phyloP scores from a whole-genome alignment of 176 grass and related monocot species.

The Zizania latifolia region DNA sequence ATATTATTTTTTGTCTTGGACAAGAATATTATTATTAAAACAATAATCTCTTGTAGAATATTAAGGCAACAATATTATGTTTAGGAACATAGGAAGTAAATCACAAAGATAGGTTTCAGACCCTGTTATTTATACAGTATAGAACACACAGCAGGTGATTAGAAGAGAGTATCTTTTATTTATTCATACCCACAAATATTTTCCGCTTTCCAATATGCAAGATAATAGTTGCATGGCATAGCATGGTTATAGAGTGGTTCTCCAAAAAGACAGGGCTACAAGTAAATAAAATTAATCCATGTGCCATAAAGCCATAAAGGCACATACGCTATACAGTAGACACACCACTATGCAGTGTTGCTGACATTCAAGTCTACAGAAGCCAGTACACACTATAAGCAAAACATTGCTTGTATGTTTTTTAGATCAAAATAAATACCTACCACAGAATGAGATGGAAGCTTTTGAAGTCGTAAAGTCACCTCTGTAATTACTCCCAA shows the following conservation, averaged over 20 bases:
- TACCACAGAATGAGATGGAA: constrained; percentile 93
- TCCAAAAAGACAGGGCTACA: not conserved
- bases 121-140: not conserved
- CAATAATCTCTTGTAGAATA: not conserved
- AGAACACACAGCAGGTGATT: not conserved
- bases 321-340: not conserved
- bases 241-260: not conserved
- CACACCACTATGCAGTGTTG: not conserved
- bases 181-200: not conserved
- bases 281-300: not conserved
- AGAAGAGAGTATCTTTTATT: not conserved
- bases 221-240: not conserved
- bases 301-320: not conserved
- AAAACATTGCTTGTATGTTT: not conserved
- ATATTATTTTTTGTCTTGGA: not conserved
- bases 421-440: constrained; percentile 24
- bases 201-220: constrained; percentile 3
- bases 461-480: constrained; percentile 85
- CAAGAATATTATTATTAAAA: not conserved
- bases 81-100: not conserved
- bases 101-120: not conserved
- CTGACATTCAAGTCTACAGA: not conserved
- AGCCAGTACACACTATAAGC: not conserved
- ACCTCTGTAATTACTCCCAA: constrained; percentile 92
- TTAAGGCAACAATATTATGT: not conserved